Evolutionary conservation across 257 asterid genomes (phyloP).

Genomic region (Agastache rugosa): DNA sequence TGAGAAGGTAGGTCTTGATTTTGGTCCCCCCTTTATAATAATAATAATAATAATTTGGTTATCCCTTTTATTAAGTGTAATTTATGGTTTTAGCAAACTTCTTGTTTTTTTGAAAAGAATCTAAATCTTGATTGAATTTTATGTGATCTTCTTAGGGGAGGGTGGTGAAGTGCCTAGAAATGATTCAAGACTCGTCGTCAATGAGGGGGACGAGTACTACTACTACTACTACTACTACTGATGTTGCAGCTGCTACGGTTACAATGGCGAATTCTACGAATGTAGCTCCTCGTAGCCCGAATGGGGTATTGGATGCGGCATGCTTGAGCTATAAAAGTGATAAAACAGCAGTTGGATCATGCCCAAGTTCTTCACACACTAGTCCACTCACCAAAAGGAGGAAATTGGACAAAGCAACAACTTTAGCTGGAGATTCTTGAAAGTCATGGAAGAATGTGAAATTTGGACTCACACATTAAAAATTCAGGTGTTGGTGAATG

Average conservation of each 20-base stretch:
- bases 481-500: slow-evolving; percentile 35
- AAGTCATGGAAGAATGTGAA: slow-evolving; percentile 20
- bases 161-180: slow-evolving; percentile 57
- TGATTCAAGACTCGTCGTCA: slow-evolving; percentile 54
- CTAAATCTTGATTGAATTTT: background rate
- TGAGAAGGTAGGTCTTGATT: slow-evolving; percentile 53
- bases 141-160: slow-evolving; percentile 51
- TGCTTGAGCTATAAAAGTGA: slow-evolving; percentile 64
- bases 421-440: slow-evolving; percentile 39
- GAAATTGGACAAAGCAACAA: slow-evolving; percentile 51
- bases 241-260: background rate
- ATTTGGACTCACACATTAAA: slow-evolving; percentile 14
- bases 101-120: background rate
- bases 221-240: background rate
- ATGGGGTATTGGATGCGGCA: slow-evolving; percentile 71
- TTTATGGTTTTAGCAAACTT: background rate
- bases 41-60: background rate
- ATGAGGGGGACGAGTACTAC: slow-evolving; percentile 24
- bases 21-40: slow-evolving; percentile 35
- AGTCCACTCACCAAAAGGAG: slow-evolving; percentile 62
- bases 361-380: slow-evolving; percentile 56
- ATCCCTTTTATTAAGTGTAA: background rate
- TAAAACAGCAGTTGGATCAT: slow-evolving; percentile 53
- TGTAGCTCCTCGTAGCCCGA: slow-evolving; percentile 61
- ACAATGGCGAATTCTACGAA: background rate